Base-by-base conservation (phyloP, 2,329 filamentous ascomycete species). In the Corniculantispora saksenae region DNA sequence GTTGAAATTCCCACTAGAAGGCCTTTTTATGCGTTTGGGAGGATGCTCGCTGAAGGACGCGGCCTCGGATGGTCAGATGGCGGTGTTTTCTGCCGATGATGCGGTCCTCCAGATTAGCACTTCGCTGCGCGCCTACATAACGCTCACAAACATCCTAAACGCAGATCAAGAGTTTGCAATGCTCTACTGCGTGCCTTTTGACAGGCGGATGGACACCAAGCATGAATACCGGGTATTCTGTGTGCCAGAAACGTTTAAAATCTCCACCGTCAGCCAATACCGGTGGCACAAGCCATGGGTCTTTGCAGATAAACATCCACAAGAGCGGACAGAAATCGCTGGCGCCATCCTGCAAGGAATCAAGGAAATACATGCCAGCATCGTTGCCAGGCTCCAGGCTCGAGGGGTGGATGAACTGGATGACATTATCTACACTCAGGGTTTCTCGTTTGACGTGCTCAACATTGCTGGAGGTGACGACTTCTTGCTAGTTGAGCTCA, bases 41-140 rank as follows among this genome's bases (percentile, higher is more conserved):
- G 75, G 75, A 15, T 81, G 78, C 65, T 82, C 79, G 10, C 72
- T 80, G 2, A 82, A 83, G 66, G 81, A 82, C 64, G 78, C 74
- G 1, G 69, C 70, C 12, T 67, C 40, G 67, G 45, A n/a, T 45
- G 73, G 73, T 1, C 65, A 67, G 47, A 57, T 67, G 23, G 67
- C 72, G 12, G 65, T 80, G n/a, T 70, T 71, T 59, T 74, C 70
- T 0, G 64, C 70, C 4, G 66, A 72, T 1, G 76, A 80, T 9
- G 70, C 80, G 23, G 69, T 82, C 17, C 65, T 77, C 17, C 73
- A 73, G 5, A 67, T 83, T 3, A 76, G 76, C 19, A 80, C 78
- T 1, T 82, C 79, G 0, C 65, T 66, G 54, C 70, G 78, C 54
- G 78, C 75, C 19, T 72, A 74, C 15, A 75, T 73, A 9, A 77